Evolutionary conservation across 2,329 filamentous ascomycete genomes (phyloP), one percentile per base, ranked within the genome.

Genomic region (Diaporthe citriasiana): DNA sequence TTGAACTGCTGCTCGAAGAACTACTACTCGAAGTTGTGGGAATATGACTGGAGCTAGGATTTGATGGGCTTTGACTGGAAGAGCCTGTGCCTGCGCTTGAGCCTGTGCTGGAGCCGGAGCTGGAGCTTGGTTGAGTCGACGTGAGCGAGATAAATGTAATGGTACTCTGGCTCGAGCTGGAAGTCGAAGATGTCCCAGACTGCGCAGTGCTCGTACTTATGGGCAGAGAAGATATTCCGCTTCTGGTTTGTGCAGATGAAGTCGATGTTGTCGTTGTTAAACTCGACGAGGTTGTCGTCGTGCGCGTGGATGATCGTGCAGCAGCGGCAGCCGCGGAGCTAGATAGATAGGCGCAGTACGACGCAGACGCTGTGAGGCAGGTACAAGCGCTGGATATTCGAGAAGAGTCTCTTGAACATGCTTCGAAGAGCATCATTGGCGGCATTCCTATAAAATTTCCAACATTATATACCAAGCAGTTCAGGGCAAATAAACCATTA

Each of bases 301-400:
- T 22, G 15, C 8, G 17, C 19, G 56, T 27, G 1, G 35, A 38
- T 27, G 56, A 15, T 4, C 19, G 22, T 22, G 66, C 35, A 1
- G 50, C 38, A 0, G 66, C n/a, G 0, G 66, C 51, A 10, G 66
- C 27, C 4, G 40, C 22, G 0, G 66, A 55, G 50, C 40, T 60
- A 1, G 55, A 50, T 15, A 60, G 25, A 22, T 0, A 47, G 5
- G 13, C 25, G 40, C 69, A 71, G 4, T 51, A 71, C 1, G 69
- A 51, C 3, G 42, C n/a, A 7, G 55, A 59, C 3, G 30, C 6
- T 6, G 35, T 38, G n/a, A 59, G 42, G 51, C 69, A 71, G 1
- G 22, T 60, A 38, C 69, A 71, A 2, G 69, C 69, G 35, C 69
- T 71, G 1, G 42, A 60, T 4, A 71, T 60, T 7, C 42, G 55